Percentiles rank a stretch among this genome's conserved stretches.
These are phyloP conservation scores for Pestalotiopsis sp. DNA, from an alignment of 2,329 filamentous ascomycete genomes.

Conservation along the genomic window DNA sequence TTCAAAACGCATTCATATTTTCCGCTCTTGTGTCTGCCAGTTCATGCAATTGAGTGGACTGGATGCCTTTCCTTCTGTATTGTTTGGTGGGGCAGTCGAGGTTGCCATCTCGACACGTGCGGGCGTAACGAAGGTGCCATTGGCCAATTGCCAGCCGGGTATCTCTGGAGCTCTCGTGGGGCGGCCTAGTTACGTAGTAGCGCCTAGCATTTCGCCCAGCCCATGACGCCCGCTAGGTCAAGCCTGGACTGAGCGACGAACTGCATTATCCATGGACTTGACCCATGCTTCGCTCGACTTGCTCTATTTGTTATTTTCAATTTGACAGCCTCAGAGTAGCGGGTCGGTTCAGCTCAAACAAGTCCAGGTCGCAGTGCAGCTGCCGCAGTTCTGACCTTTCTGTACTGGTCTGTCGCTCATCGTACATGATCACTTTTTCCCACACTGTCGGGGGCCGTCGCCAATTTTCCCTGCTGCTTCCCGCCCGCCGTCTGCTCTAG, in stretches of 20 bases:
- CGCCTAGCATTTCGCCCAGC: neutral
- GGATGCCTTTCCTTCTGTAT: neutral
- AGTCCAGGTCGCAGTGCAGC: neutral
- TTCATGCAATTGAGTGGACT: neutral
- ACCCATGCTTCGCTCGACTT: neutral
- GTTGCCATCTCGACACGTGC: constrained; percentile 6
- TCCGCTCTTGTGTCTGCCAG: neutral
- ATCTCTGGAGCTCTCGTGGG: neutral
- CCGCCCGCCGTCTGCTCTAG: neutral
- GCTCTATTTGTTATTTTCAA: neutral
- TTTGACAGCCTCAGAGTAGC: neutral
- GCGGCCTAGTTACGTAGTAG: neutral
- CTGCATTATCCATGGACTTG: neutral
- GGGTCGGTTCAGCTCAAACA: neutral
- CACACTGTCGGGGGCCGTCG: neutral
- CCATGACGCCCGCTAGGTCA: neutral
- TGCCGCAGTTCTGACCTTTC: too few relatives aligned
- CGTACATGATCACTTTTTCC: neutral
- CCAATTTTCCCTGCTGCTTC: neutral
- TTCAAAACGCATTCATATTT: neutral
- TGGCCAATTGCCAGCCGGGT: constrained; percentile 5
- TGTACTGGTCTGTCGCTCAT: neutral
- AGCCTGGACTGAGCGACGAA: neutral
- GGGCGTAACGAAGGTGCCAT: neutral
- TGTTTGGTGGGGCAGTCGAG: neutral